These are phyloP conservation scores for Verticillium tricorpus DNA, from an alignment of 2,329 filamentous ascomycete genomes.

Conservation along the genomic window DNA sequence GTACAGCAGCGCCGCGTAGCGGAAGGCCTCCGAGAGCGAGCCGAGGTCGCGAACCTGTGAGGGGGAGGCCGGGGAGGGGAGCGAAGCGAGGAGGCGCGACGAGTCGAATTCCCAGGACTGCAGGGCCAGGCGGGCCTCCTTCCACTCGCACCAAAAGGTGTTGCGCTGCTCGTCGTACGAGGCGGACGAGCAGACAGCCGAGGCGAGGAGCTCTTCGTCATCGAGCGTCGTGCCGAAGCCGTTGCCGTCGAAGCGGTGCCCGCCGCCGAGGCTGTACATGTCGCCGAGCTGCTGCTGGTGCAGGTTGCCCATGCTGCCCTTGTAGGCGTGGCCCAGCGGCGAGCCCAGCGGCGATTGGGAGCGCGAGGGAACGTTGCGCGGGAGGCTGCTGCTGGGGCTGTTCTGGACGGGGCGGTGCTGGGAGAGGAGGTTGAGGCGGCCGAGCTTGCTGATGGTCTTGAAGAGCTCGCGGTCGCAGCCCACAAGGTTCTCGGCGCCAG, in stretches of 20 bases:
- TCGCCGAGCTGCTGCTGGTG: constrained; percentile 22
- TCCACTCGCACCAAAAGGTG: constrained; percentile 85
- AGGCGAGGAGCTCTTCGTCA: constrained; percentile 47
- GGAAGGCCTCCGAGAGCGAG: constrained; percentile 85
- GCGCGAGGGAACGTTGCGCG: constrained; percentile 18
- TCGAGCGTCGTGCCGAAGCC: constrained; percentile 55
- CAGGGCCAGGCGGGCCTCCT: constrained; percentile 68
- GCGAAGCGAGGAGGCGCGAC: constrained; percentile 42
- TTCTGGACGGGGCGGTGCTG: constrained; percentile 58
- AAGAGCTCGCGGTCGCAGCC: constrained; percentile 86
- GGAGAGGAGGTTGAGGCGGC: constrained; percentile 77
- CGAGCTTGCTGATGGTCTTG: constrained; percentile 78
- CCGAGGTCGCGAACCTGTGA: constrained; percentile 69
- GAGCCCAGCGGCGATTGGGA: constrained; percentile 36
- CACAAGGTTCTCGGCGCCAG: constrained; percentile 76
- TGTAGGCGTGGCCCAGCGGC: constrained; percentile 38
- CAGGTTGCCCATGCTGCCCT: constrained; percentile 22
- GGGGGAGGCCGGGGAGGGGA: constrained; percentile 46
- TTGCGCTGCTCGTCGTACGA: constrained; percentile 55
- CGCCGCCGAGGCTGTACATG: constrained; percentile 37
- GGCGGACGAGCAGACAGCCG: constrained; percentile 34
- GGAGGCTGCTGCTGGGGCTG: constrained; percentile 14
- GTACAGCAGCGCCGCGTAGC: constrained; percentile 83
- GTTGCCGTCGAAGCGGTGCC: constrained; percentile 62
- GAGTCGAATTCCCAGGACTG: constrained; percentile 77